Conservation (phyloP, 1,284 basidiomycete genomes). For the Wolfiporia cocos region DNA sequence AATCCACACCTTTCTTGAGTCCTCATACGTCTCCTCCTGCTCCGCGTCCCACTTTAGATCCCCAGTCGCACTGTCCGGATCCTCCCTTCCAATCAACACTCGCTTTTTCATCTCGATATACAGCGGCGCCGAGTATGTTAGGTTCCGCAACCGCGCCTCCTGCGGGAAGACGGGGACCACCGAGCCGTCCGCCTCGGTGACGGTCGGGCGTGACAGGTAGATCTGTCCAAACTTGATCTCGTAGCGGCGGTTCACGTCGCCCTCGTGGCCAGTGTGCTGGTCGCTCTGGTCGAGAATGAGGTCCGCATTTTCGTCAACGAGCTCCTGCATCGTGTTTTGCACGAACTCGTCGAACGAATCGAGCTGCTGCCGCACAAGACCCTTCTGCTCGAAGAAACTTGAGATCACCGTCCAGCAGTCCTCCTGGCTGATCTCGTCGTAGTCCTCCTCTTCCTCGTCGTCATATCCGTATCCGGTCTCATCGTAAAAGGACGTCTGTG, state of each 20-base stretch:
- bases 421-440: conserved; percentile 84
- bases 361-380: conserved; percentile 95
- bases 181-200: conserved; percentile 94
- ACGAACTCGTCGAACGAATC: conserved; percentile 99
- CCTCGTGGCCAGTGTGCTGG: conserved; percentile 86
- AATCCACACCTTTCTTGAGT: conserved; percentile 88
- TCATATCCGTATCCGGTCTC: conserved; percentile 50
- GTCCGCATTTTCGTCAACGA: conserved; percentile 93
- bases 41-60: conserved; percentile 82
- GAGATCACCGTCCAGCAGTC: conserved; percentile 96
- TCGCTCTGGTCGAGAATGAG: conserved; percentile 95
- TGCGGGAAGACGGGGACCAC: conserved; percentile 96
- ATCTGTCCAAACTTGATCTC: conserved; percentile 98
- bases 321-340: conserved; percentile 99
- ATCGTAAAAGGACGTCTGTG: conserved; percentile 52
- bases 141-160: conserved; percentile 90
- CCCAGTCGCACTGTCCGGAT: conserved; percentile 76
- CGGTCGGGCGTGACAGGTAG: conserved; percentile 90
- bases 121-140: conserved; percentile 94
- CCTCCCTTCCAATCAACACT: conserved; percentile 75
- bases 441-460: conserved; percentile 56
- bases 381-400: conserved; percentile 96
- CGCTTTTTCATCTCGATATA: conserved; percentile 96
- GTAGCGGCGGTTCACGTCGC: conserved; percentile 83
- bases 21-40: conserved; percentile 55